Evolutionary conservation across 129 eudicot genomes (phyloP).

Genomic region (Scalesia atractyloides): DNA sequence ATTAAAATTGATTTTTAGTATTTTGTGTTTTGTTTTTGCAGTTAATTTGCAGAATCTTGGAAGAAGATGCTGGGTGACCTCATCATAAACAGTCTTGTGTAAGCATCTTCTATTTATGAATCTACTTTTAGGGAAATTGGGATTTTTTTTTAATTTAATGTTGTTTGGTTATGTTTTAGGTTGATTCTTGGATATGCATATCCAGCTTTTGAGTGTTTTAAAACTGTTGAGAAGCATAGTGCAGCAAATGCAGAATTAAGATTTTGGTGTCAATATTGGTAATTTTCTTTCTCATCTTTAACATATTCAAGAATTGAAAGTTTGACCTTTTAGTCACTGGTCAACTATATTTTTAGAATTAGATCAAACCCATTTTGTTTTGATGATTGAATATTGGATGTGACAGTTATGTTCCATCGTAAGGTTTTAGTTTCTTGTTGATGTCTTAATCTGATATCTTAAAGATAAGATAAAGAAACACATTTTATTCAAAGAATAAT

Average conservation of each 20-base stretch:
- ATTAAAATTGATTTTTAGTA: too few species aligned
- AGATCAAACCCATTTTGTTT: slow-evolving; percentile 26
- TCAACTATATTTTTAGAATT: slow-evolving; percentile 20
- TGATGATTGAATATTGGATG: not conserved
- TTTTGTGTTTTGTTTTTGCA: too few species aligned
- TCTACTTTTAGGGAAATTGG: slow-evolving; percentile 9
- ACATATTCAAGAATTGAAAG: not conserved
- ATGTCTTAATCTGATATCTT: slow-evolving; percentile 26
- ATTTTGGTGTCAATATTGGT: slow-evolving; percentile 99
- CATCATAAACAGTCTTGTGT: slow-evolving; percentile 67
- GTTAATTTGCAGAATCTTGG: not conserved
- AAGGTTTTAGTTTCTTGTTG: slow-evolving; percentile 13
- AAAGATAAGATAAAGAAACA: slow-evolving; percentile 15
- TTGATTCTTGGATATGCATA: slow-evolving; percentile 91
- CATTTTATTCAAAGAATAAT: slow-evolving; percentile 1
- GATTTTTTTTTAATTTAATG: not conserved
- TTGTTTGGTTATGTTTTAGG: slow-evolving; percentile 41
- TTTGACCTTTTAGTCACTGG: slow-evolving; percentile 7
- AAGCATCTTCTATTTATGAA: slow-evolving; percentile 31
- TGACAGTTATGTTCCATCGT: slow-evolving; percentile 14
- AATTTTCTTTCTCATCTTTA: not conserved
- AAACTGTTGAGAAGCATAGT: slow-evolving; percentile 78
- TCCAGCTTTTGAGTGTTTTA: slow-evolving; percentile 96
- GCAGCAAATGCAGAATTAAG: slow-evolving; percentile 79
- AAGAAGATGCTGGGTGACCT: slow-evolving; percentile 71